phyloP scores from a whole-genome alignment of 768 basidiomycete genomes.

The Boletus vinaceobasis region DNA sequence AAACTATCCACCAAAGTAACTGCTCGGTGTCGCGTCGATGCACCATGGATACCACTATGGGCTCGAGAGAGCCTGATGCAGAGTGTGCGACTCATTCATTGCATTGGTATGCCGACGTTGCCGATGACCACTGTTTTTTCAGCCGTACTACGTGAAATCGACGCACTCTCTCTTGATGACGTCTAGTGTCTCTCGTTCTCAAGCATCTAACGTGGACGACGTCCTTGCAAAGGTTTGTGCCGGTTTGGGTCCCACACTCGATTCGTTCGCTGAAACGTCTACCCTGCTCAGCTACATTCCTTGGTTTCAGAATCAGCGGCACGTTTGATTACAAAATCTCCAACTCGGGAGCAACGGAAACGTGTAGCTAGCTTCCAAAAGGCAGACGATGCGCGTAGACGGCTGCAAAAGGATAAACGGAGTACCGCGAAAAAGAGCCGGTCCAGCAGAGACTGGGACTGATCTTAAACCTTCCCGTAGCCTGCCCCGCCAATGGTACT shows the following conservation, averaged over 20 bases:
- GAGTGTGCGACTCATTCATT: constrained; percentile 40
- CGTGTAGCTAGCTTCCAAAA: constrained; percentile 25
- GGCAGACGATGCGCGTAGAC: constrained; percentile 18
- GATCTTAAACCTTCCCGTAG: neutral
- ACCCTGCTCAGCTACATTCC: constrained; percentile 23
- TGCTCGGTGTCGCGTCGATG: constrained; percentile 53
- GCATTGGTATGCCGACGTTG: neutral
- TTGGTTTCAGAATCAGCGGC: constrained; percentile 25
- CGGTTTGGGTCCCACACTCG: neutral
- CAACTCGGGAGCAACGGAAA: constrained; percentile 23
- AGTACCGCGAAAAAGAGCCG: constrained; percentile 27
- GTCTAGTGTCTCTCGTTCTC: constrained; percentile 70
- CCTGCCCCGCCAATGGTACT: neutral
- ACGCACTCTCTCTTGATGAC: constrained; percentile 66
- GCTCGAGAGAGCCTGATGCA: constrained; percentile 44
- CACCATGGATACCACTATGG: constrained; percentile 71
- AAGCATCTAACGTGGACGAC: constrained; percentile 71
- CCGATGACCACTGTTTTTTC: neutral
- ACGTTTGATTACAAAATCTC: constrained; percentile 19
- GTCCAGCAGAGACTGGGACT: constrained; percentile 29
- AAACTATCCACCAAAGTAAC: constrained; percentile 86
- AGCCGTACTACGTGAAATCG: constrained; percentile 70
- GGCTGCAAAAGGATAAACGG: constrained; percentile 25
- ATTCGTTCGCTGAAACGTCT: neutral
- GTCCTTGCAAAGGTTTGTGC: constrained; percentile 58